These are phyloP conservation scores for Lantana camara DNA, from an alignment of 257 asterid genomes.

Conservation along the genomic window DNA sequence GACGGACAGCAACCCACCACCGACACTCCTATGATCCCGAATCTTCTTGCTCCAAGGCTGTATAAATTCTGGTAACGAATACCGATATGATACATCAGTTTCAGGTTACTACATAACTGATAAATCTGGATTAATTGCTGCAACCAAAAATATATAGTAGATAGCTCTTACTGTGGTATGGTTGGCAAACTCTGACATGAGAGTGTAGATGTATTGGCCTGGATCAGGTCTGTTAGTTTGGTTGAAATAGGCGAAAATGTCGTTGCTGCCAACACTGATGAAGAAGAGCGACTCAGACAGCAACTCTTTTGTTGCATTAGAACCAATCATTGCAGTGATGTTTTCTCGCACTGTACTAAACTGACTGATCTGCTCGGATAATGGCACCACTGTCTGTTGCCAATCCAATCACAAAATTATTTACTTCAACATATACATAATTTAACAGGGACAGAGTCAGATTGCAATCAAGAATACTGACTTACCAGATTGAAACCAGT, in stretches of 20 bases:
- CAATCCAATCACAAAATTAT: too few species aligned
- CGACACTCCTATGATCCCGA: constrained; percentile 50
- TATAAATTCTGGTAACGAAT: constrained; percentile 48
- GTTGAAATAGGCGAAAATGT: constrained; percentile 45
- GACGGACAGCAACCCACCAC: constrained; percentile 56
- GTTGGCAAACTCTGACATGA: constrained; percentile 29
- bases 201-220: constrained; percentile 28
- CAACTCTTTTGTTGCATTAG: constrained; percentile 35
- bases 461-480: too few species aligned
- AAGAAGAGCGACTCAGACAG: constrained; percentile 46
- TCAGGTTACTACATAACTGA: too few species aligned
- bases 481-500: constrained; percentile 43
- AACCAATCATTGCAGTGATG: constrained; percentile 40
- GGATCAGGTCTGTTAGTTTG: constrained; percentile 17
- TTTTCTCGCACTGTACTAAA: constrained; percentile 39
- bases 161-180: constrained; percentile 38
- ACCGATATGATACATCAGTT: neutral
- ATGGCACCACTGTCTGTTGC: constrained; percentile 39
- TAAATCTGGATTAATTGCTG: too few species aligned
- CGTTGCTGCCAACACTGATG: constrained; percentile 63
- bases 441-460: too few species aligned
- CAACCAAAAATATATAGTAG: neutral
- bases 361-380: constrained; percentile 47
- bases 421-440: too few species aligned
- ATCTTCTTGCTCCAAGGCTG: constrained; percentile 64